Base-by-base conservation (phyloP, 768 basidiomycete genomes). In the Lactarius pseudohatsudake region DNA sequence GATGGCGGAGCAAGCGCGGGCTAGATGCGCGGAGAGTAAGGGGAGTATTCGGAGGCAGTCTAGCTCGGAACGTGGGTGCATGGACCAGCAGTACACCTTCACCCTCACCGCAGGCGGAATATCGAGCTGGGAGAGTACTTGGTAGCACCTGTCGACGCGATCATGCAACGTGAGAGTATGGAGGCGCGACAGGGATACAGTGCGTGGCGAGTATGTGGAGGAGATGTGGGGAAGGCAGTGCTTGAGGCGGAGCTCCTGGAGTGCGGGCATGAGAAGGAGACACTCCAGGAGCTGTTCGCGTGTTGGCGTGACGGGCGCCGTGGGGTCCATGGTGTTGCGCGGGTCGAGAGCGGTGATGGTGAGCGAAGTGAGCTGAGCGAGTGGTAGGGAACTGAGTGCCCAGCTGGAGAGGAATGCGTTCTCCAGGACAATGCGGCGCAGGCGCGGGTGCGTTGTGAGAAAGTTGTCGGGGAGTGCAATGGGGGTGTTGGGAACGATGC, bases 21-120 rank as follows among this genome's bases (percentile, higher is more conserved):
- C 45, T 34, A 67, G 66, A 43, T 67, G 66, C 0, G 61, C 53
- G 34, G 57, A 59, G 50, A 67, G 57, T 15, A 58, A 41, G 32
- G 66, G 66, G 9, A 67, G 41, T 41, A 67, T 28, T 5, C 43
- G 66, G 5, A 67, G 53, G 58, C 66, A 67, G 53, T 67, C 66
- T 34, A 63, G 54, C 41, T 67, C 66, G 32, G 66, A 59, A 32
- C 34, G 66, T 2, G 66, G 66, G 3, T 26, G 38, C 30, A 43
- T 10, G 41, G 66, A 64, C 61, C 66, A 67, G 43, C 66, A 67
- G 6, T 40, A 56, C 11, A 63, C 41, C 36, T 36, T 59, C 40
- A 67, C 45, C 13, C n/a, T 55, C 20, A 62, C 9, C 5, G 26
- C 16, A 13, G 57, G 26, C 6, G 62, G 57, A 10, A 67, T 5